Evolutionary conservation across 2,329 filamentous ascomycete species (phyloP), one percentile per base, ranked within the genome.

Genomic region (Thelonectria olida): DNA sequence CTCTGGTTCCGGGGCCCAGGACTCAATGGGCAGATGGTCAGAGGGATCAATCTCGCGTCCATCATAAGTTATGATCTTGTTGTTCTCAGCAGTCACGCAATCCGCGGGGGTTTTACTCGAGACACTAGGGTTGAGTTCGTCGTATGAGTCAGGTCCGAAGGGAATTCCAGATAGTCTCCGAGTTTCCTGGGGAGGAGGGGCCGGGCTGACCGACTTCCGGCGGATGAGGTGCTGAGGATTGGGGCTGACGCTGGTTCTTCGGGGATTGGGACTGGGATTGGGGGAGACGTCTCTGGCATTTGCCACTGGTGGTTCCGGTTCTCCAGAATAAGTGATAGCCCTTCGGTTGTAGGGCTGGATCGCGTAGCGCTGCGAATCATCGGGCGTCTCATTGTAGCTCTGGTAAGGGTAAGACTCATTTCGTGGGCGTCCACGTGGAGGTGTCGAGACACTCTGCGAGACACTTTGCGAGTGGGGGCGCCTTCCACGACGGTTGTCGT

Each of bases 11-110:
- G 91, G 90, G 2, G 91, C 91, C 90, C 90, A 93, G 1, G 87
- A 87, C 56, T 92, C 88, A 73, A 92, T 86, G 0, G 92, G 92
- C 13, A 94, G 81, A 72, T 94, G 91, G 74, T 95, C 92, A 1
- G 90, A 92, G 1, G 92, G 92, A 71, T 95, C 92, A 56, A 95
- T 85, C 69, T 93, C 90, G 56, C 90, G 84, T 7, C 92, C 92
- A 72, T 93, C 90, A 64, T 91, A 84, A 1, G 88, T 90, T 54
- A 93, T 88, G 62, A 94, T 92, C 71, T 92, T 92, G 25, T 67
- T 67, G 8, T 87, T 89, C 52, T 85, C 83, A 1, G 82, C 78
- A 54, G 88, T 86, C 65, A 69, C 47, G n/a, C 63, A 69, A 41
- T 69, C 65, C 4, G 67, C 58, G 2, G 83, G 79, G 51, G 80